Evolutionary conservation across 306 rosid genomes (phyloP), one percentile per base, ranked within the genome.

Genomic region (Cucurbita moschata): DNA sequence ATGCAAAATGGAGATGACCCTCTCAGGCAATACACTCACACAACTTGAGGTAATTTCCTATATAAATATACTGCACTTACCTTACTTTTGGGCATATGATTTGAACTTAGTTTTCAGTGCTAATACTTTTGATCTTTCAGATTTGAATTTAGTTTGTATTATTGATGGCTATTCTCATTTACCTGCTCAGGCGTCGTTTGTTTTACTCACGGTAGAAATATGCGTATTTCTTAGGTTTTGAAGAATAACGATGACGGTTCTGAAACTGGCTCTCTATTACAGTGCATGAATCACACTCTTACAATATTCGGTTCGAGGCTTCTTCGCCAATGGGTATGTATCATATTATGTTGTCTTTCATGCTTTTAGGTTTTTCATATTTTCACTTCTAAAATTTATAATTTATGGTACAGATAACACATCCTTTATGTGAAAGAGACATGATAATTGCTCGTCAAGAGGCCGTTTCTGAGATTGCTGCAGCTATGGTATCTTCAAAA

Each of bases 251-350:
- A 78, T 67, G 95, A 94, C 77, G 98, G 98, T 50, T 90, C 97
- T 3, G 95, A 89, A 82, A 82, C 77, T 71, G 96, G 97, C 80
- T 89, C 97, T 77, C 88, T 94, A 87, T 87, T 94, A 79, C 92
- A 84, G 70, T 80, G 82, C 50, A 86, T 94, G 95, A 94, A 94
- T 89, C 88, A 63, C 39, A 90, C 96, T 73, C 89, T 87, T 77
- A 94, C 98, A 42, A 84, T 87, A 73, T 89, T 72, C 73, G 97
- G 98, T 68, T 94, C 98, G 72, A 90, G 98, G 83, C 96, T 90
- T 85, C 90, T 94, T 77, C 85, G 87, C 81, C 95, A 84, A 77
- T 94, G 99, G 99, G 99, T 89, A 85, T 75, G 83, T 75, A 46
- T 66, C 70, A 30, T 78, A 44, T 55, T 70, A 6, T 51, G 63